Conservation (phyloP, 192 early-diverging fungal genomes). For the Chytriomyces sp. region DNA sequence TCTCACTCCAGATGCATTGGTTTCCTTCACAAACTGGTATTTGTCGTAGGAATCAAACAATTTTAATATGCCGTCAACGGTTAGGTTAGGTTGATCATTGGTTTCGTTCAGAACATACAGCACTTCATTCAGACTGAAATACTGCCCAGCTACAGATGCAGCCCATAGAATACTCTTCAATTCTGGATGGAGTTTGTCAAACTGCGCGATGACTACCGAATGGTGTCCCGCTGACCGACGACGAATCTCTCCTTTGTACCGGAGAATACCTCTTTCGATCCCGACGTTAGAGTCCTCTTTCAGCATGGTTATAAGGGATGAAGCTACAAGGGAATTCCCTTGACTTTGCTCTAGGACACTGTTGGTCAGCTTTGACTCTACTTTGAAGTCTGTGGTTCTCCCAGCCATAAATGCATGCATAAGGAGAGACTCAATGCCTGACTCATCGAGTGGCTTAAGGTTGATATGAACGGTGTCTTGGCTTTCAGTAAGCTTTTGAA, state of each 20-base stretch:
- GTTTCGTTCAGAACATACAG: background rate
- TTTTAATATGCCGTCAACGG: background rate
- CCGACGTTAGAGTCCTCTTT: background rate
- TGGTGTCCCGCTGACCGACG: background rate
- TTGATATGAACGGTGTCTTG: background rate
- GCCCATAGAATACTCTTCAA: conserved; percentile 4
- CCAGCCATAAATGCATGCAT: background rate
- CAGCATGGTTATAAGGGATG: background rate
- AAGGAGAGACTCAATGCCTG: background rate
- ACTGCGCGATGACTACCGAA: background rate
- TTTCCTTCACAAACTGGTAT: background rate
- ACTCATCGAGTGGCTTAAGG: background rate
- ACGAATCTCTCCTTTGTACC: background rate
- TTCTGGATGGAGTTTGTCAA: background rate
- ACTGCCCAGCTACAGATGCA: conserved; percentile 10
- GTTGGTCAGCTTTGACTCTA: background rate
- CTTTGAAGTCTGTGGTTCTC: no score
- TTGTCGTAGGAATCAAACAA: background rate
- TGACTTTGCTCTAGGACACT: background rate
- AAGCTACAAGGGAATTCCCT: background rate
- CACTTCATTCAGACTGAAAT: conserved; percentile 1
- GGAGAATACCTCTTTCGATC: background rate
- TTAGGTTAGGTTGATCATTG: background rate
- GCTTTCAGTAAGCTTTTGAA: background rate
- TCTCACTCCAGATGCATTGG: background rate